Base-by-base conservation (phyloP, 2,329 filamentous ascomycete genomes). In the Colletotrichum sp. region DNA sequence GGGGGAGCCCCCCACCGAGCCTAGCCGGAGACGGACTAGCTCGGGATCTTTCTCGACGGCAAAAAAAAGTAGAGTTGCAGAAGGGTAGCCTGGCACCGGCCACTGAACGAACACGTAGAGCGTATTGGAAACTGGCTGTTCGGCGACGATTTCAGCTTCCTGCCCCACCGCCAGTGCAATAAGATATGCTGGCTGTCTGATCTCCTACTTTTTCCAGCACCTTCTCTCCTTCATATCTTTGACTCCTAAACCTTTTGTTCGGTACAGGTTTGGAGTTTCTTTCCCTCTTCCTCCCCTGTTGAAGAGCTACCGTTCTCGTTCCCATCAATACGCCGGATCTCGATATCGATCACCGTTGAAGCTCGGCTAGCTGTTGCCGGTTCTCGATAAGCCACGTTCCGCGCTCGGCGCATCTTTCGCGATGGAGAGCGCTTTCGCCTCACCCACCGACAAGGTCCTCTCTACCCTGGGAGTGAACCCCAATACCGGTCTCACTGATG, bases 371-470 rank as follows among this genome's bases (percentile, higher is more conserved):
- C 28, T 32, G 73, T 24, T 70, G 57, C 26, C 72, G 66, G 62
- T 71, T 76, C 52, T 71, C 49, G 75, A 75, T 49, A 77, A 75
- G 60, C 63, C 71, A 75, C 66, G n/a, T 67, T 24, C 34, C 59
- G 67, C 77, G 67, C 75, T 65, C 71, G 68, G 76, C 77, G 77
- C 77, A 71, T 39, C 71, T 75, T 72, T 76, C 74, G 67, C 78
- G 78, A 94, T 94, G 92, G 91, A 94, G 79, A 89, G 87, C 86
- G 92, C 92, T 79, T 94, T 91, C 81, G 87, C 90, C 79, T 88
- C 88, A 81, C 86, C 91, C 79, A 88, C 88, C 82, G 85, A 89
- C 81, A 86, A 91, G 84, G 91, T 94, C 80, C 87, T 94, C 81
- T 85, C 87, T 82, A 85, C 87, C 80, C 92, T 94, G 81, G 84